Evolutionary conservation across 176 grass and related monocot genomes (phyloP).

Genomic region (Canna indica): DNA sequence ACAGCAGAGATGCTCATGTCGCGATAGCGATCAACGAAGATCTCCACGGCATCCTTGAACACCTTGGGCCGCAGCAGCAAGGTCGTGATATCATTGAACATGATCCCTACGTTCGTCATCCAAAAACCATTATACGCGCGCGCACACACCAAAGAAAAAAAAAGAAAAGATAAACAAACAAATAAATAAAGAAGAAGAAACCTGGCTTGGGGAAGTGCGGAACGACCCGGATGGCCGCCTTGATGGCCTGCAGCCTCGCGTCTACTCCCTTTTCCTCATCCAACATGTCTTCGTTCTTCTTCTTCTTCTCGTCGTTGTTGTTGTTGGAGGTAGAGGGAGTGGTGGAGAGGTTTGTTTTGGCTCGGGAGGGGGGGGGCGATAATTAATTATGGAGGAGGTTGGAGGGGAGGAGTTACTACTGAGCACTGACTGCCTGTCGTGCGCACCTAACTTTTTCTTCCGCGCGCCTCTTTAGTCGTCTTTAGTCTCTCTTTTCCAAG

Average conservation of each 20-base stretch:
- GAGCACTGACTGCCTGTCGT: neutral
- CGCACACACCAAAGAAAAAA: neutral
- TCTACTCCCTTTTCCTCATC: constrained; percentile 12
- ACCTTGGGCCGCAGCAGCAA: constrained; percentile 64
- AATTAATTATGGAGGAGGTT: too few species aligned
- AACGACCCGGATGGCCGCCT: constrained; percentile 14
- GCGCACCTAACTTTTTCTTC: neutral
- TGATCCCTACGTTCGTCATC: constrained; percentile 50
- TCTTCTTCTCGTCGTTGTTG: too few species aligned
- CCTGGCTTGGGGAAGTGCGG: constrained; percentile 78
- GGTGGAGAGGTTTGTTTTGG: neutral
- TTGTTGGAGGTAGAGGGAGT: too few species aligned
- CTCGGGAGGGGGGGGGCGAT: too few species aligned
- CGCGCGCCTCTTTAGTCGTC: too few species aligned
- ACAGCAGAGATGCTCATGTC: constrained; percentile 69
- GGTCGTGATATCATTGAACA: constrained; percentile 96
- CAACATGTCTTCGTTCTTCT: neutral
- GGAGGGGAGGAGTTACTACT: neutral
- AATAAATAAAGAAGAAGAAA: constrained; percentile 4
- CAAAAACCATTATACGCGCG: neutral
- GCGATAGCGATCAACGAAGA: constrained; percentile 85
- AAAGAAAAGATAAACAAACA: neutral
- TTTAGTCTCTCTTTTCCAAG: neutral
- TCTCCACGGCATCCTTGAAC: constrained; percentile 75
- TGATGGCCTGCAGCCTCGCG: constrained; percentile 15